Percentiles rank a stretch among this genome's conserved stretches.
phyloP scores from a whole-genome alignment of 2,329 filamentous ascomycete species.

The Sporothrix pseudoabietina region DNA sequence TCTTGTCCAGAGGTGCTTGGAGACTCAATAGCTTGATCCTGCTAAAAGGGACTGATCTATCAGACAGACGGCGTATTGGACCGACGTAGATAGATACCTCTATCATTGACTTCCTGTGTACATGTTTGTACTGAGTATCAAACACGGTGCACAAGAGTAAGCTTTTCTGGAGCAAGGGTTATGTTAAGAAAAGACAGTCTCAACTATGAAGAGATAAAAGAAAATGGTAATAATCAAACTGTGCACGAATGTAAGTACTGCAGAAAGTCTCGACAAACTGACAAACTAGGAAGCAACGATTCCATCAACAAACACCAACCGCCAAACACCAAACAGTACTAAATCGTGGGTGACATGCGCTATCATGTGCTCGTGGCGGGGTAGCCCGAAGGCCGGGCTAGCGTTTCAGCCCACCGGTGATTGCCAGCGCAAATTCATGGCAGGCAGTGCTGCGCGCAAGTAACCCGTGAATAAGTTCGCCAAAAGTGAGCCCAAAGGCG shows the following conservation, averaged over 20 bases:
- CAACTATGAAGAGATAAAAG: neutral
- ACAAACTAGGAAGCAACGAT: neutral
- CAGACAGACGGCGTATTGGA: neutral
- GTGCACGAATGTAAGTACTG: neutral
- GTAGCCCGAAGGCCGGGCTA: neutral
- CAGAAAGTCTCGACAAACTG: neutral
- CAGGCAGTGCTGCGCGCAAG: neutral
- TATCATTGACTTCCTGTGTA: too few relatives aligned
- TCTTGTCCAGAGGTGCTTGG: too few relatives aligned
- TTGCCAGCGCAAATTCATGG: neutral
- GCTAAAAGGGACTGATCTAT: neutral
- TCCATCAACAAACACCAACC: neutral
- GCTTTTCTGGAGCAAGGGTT: too few relatives aligned
- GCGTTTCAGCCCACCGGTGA: neutral
- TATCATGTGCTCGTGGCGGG: neutral
- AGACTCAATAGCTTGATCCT: neutral
- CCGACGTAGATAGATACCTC: neutral
- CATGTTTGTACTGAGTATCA: too few relatives aligned
- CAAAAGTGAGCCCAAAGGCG: neutral
- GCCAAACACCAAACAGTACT: neutral
- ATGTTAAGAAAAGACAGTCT: too few relatives aligned
- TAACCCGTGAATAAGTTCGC: neutral
- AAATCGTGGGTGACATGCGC: neutral
- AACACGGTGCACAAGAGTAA: too few relatives aligned
- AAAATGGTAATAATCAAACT: neutral